Conservation (phyloP, 2,329 filamentous ascomycete species). For the Lojkania enalia region DNA sequence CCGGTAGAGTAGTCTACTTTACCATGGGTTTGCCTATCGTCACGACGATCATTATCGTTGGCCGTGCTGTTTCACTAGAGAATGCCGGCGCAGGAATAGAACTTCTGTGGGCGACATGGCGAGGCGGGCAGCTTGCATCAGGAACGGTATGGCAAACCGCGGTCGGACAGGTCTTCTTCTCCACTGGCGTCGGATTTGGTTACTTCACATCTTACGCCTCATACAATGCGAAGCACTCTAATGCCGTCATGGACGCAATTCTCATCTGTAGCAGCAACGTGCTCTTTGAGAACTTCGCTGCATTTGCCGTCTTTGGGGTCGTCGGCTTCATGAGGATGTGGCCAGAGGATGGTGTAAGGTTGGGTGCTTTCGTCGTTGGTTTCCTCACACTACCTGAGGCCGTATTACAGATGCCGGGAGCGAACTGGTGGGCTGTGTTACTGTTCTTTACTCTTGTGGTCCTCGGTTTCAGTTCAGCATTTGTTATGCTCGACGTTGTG, state of each 20-base stretch:
- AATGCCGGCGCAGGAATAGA: constrained; percentile 59
- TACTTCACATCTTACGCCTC: constrained; percentile 61
- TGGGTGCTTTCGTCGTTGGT: constrained; percentile 61
- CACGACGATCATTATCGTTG: constrained; percentile 60
- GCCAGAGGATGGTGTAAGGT: constrained; percentile 48
- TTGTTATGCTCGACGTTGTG: constrained; percentile 62
- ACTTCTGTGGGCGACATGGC: constrained; percentile 55
- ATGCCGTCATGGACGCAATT: constrained; percentile 62
- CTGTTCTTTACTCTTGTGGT: constrained; percentile 63
- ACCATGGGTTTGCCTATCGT: constrained; percentile 65
- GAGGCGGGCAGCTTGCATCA: constrained; percentile 54
- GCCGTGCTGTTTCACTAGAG: constrained; percentile 56
- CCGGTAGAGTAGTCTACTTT: constrained; percentile 63
- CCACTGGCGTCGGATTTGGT: constrained; percentile 61
- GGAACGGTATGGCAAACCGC: constrained; percentile 64
- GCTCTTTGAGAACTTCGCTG: constrained; percentile 59
- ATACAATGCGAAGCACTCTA: constrained; percentile 60
- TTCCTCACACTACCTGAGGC: constrained; percentile 63
- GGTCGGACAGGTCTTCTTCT: constrained; percentile 63
- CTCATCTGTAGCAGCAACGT: constrained; percentile 60
- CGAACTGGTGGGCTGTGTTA: constrained; percentile 62
- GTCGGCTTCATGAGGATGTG: constrained; percentile 54
- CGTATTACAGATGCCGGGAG: constrained; percentile 59
- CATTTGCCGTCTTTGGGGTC: constrained; percentile 59
- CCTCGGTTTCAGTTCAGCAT: constrained; percentile 61